These are phyloP conservation scores for Nitzschia putrida DNA, from an alignment of 108 stramenopile genomes.

Conservation along the genomic window DNA sequence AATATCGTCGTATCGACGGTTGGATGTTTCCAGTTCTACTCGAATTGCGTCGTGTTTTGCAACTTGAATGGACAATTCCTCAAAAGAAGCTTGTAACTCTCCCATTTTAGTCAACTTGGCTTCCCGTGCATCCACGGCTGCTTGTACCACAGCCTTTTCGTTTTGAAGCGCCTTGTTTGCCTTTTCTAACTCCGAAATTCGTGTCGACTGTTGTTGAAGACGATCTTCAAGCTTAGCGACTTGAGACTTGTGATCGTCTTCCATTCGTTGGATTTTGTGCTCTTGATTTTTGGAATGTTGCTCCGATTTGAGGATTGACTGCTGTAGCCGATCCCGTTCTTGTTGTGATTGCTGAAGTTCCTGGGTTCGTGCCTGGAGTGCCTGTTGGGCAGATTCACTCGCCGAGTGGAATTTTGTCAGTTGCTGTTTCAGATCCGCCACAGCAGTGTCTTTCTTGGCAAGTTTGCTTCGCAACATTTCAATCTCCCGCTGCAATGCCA, in stretches of 20 bases:
- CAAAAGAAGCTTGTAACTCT: slow-evolving; percentile 38
- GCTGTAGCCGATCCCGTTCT: slow-evolving; percentile 14
- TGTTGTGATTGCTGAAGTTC: slow-evolving; percentile 35
- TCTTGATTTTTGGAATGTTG: slow-evolving; percentile 17
- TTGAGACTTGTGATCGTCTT: slow-evolving; percentile 15
- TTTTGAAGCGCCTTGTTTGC: slow-evolving; percentile 59
- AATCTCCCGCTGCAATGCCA: slow-evolving; percentile 36
- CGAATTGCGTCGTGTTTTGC: slow-evolving; percentile 32
- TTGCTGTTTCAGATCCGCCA: slow-evolving; percentile 50
- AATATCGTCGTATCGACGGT: slow-evolving; percentile 19
- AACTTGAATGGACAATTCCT: slow-evolving; percentile 30
- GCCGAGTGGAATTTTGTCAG: slow-evolving; percentile 39
- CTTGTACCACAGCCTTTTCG: slow-evolving; percentile 76
- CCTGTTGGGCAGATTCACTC: slow-evolving; percentile 40
- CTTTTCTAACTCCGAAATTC: slow-evolving; percentile 54
- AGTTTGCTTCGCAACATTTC: slow-evolving; percentile 33
- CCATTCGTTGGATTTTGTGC: slow-evolving; percentile 4
- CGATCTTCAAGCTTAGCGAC: slow-evolving; percentile 6
- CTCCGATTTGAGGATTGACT: slow-evolving; percentile 25
- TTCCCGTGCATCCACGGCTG: slow-evolving; percentile 78
- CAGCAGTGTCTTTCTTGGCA: slow-evolving; percentile 38
- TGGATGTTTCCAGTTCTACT: slow-evolving; percentile 29
- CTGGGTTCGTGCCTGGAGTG: slow-evolving; percentile 23
- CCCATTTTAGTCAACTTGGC: slow-evolving; percentile 58
- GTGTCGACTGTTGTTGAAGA: slow-evolving; percentile 7